A percentile compares a stretch with the other conserved stretches of the same genome.
Conservation (phyloP, 345 rosid genomes). For the Sonneratia caseolaris region DNA sequence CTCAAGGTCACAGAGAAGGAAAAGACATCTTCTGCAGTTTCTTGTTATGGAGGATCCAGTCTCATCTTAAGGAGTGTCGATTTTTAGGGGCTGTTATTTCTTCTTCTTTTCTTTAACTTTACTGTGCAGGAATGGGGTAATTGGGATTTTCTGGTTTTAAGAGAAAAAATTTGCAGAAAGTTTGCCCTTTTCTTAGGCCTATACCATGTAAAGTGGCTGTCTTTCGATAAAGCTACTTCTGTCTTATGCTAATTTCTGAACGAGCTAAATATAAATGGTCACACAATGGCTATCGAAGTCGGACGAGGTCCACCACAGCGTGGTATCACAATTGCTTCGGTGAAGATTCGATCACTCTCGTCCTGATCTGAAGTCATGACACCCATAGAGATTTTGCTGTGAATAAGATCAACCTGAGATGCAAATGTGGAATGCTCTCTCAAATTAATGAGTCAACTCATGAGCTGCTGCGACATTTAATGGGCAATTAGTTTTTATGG, state of each 20-base stretch:
- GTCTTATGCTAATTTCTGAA: not conserved
- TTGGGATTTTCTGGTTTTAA: not conserved
- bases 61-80: not conserved
- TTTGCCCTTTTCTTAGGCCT: not conserved
- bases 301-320: not conserved
- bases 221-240: not conserved
- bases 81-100: not conserved
- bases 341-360: not conserved
- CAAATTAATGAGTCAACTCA: no score
- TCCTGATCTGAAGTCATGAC: not conserved
- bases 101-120: not conserved
- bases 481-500: no score
- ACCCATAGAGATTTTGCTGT: no score
- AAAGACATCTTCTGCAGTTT: not conserved
- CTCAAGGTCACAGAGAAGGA: not conserved
- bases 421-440: no score
- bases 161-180: not conserved
- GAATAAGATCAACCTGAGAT: no score
- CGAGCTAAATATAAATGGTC: not conserved
- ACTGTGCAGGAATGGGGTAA: not conserved
- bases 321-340: not conserved
- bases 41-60: not conserved
- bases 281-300: not conserved
- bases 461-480: no score
- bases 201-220: not conserved